A percentile compares a stretch with the other conserved stretches of the same genome.
phyloP scores from a whole-genome alignment of 225 moss, liverwort and hornwort species.

The Asterella californica region DNA sequence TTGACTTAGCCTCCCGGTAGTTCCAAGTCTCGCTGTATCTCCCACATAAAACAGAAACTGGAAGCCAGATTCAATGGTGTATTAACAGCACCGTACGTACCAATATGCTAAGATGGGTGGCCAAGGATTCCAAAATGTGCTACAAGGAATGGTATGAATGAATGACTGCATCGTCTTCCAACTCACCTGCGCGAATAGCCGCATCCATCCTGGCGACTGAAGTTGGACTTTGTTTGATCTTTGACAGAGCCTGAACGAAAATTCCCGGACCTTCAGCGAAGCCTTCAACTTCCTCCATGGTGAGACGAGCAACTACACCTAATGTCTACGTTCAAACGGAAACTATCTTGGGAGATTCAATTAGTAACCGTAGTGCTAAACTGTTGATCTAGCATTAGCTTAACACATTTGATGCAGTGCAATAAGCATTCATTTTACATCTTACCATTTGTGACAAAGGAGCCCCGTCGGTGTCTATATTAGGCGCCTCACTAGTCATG shows the following conservation, averaged over 20 bases:
- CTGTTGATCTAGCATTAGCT: not conserved
- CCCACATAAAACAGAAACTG: conserved; percentile 61
- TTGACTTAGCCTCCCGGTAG: conserved; percentile 82
- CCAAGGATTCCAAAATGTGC: not conserved
- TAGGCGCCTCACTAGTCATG: conserved; percentile 81
- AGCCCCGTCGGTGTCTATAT: conserved; percentile 93
- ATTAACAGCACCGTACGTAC: not conserved
- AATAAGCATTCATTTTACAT: not conserved
- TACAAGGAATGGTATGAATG: not conserved
- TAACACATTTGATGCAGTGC: not conserved
- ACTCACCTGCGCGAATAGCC: conserved; percentile 58
- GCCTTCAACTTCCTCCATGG: not conserved
- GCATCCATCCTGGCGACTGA: conserved; percentile 58
- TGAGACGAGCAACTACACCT: not conserved
- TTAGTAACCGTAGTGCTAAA: no score
- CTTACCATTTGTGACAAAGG: conserved; percentile 76
- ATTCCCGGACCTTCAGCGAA: not conserved
- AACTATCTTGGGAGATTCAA: no score
- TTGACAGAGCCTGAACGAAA: conserved; percentile 60
- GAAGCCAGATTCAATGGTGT: not conserved
- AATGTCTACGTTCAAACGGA: not conserved
- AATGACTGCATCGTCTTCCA: not conserved
- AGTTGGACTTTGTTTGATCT: conserved; percentile 62
- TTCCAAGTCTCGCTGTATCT: conserved; percentile 51
- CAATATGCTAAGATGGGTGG: not conserved